Evolutionary conservation across 352 stramenopile species (phyloP), one percentile per base, ranked within the genome.

Genomic region (Phytopythium ostracodes): DNA sequence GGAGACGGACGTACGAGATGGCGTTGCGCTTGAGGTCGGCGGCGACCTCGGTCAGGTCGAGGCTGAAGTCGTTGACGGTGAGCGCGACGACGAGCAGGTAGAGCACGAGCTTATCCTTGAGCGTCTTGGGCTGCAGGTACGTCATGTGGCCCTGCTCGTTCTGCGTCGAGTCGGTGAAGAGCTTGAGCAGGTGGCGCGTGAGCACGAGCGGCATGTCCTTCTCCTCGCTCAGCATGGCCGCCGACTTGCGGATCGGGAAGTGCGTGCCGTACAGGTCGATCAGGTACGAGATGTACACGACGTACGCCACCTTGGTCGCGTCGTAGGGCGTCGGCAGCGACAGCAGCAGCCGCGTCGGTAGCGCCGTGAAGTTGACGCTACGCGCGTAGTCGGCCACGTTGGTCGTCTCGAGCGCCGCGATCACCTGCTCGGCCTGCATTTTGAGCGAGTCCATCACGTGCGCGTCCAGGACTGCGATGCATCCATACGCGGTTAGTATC

Each of bases 101-200:
- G 22, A 94, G 56, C 38, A 87, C 73, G 50, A 92, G 70, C 73
- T 94, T 91, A 68, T 94, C 85, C 66, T 92, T 92, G 63, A 83
- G 78, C 14, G 73, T 60, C 71, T 94, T 94, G 44, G 85, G 76
- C 66, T 91, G 79, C 35, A 87, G 59, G 70, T 91, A 92, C 68
- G 68, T 82, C 62, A 68, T 81, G 66, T 81, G 66, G 35, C 85
- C 83, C 56, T 70, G 82, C 31, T 70, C 64, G 62, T 62, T 65
- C 62, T 88, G 75, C 59, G 70, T 79, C n/a, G 79, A 59, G 33
- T 92, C 83, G 11, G 77, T 81, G 64, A 89, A 94, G n/a, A 89
- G 65, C 61, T 77, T 69, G 12, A 92, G 64, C 51, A 91, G 67
- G 59, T 92, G 76, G 47, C 81, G 80, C 56, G 89, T 60, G 22